These are phyloP conservation scores for Phaeodactylum tricornutum DNA, from an alignment of 108 stramenopile species.

Conservation along the genomic window DNA sequence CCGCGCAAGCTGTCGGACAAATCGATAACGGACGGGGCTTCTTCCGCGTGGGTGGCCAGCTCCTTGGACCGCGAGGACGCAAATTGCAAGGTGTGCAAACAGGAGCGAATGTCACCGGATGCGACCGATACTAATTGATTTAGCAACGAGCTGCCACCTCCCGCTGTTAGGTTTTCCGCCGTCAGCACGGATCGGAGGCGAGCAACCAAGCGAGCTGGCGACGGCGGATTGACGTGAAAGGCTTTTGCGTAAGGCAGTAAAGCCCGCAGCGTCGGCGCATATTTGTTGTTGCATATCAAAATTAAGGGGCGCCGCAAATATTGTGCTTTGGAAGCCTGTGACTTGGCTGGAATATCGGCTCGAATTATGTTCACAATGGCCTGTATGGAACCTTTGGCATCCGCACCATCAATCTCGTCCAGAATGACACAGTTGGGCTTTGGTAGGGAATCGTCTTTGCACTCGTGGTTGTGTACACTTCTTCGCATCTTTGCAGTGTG, in stretches of 20 bases:
- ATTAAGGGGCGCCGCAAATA: slow-evolving; percentile 88
- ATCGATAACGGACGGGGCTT: slow-evolving; percentile 25
- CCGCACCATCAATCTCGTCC: slow-evolving; percentile 96
- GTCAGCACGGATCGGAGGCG: slow-evolving; percentile 73
- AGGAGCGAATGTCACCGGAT: slow-evolving; percentile 86
- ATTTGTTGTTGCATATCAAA: slow-evolving; percentile 97
- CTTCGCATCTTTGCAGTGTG: slow-evolving; percentile 38
- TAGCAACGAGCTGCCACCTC: slow-evolving; percentile 42
- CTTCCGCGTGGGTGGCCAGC: background rate
- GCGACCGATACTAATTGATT: slow-evolving; percentile 50
- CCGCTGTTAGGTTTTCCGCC: slow-evolving; percentile 47
- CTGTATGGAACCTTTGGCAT: slow-evolving; percentile 73
- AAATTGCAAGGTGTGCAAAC: slow-evolving; percentile 90
- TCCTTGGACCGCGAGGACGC: slow-evolving; percentile 35
- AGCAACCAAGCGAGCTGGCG: slow-evolving; percentile 54
- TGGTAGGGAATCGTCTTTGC: background rate
- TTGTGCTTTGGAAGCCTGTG: slow-evolving; percentile 10
- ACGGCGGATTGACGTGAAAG: slow-evolving; percentile 71
- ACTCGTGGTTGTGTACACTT: slow-evolving; percentile 5
- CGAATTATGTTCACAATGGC: slow-evolving; percentile 83
- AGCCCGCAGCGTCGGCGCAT: slow-evolving; percentile 86
- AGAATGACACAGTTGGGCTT: slow-evolving; percentile 88
- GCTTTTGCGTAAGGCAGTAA: slow-evolving; percentile 78
- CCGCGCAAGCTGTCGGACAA: slow-evolving; percentile 34
- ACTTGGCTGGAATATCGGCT: slow-evolving; percentile 47